Evolutionary conservation across 345 rosid species (phyloP).

Genomic region (Rhizophora apiculata): DNA sequence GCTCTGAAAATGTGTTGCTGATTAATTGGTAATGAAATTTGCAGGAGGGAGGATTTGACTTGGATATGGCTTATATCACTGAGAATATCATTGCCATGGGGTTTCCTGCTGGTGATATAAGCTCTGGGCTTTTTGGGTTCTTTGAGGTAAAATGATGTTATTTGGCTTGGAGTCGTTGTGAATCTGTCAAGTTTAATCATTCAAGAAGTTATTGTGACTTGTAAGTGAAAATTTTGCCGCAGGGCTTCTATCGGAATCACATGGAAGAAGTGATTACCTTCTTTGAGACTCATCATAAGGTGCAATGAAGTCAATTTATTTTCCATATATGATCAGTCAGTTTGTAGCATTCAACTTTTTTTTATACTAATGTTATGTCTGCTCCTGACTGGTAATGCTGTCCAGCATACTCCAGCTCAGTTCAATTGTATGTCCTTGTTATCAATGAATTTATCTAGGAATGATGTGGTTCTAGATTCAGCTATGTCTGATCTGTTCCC

Average conservation of each 20-base stretch:
- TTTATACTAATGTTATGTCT: neutral
- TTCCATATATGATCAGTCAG: neutral
- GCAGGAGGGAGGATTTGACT: constrained; percentile 33
- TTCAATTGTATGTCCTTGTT: neutral
- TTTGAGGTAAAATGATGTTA: constrained; percentile 21
- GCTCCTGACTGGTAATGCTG: neutral
- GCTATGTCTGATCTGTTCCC: neutral
- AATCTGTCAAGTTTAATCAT: neutral
- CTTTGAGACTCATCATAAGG: constrained; percentile 33
- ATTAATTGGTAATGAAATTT: neutral
- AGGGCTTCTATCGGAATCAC: constrained; percentile 36
- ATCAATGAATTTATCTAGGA: neutral
- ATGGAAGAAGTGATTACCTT: constrained; percentile 36
- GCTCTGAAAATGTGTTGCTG: neutral
- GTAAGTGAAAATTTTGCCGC: constrained; percentile 9
- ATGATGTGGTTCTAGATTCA: neutral
- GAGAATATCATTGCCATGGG: constrained; percentile 39
- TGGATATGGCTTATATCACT: constrained; percentile 45
- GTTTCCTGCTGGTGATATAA: constrained; percentile 37
- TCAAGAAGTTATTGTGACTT: neutral
- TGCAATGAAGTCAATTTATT: neutral
- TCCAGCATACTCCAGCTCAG: neutral
- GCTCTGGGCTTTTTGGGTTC: constrained; percentile 35
- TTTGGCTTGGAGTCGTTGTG: neutral
- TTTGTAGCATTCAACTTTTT: neutral